phyloP scores from a whole-genome alignment of 2,329 filamentous ascomycete genomes.

The Calonectria multiphialidica region DNA sequence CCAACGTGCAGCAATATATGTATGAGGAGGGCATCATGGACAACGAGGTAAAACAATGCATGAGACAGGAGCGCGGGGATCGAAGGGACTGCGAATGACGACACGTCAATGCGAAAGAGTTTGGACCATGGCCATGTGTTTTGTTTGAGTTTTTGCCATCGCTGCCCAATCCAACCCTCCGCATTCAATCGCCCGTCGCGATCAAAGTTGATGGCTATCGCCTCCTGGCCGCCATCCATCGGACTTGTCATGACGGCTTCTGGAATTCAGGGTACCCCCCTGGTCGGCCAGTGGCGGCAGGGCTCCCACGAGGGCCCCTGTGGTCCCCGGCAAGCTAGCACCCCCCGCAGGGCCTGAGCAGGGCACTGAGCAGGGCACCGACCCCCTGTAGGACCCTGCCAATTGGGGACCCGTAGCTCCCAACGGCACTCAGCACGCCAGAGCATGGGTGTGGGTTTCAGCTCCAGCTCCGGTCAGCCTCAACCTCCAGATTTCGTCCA shows the following conservation, averaged over 20 bases:
- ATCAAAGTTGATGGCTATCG: neutral
- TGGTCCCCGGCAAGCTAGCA: constrained; percentile 6
- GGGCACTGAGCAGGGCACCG: neutral
- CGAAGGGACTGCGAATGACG: neutral
- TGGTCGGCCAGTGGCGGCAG: constrained; percentile 5
- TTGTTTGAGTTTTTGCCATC: neutral
- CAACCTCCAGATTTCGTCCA: constrained; percentile 15
- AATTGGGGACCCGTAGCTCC: neutral
- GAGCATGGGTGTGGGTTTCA: constrained; percentile 23
- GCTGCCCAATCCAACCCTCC: neutral
- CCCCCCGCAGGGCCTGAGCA: neutral
- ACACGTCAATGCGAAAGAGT: neutral
- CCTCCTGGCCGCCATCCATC: too few relatives aligned
- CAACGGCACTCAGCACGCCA: constrained; percentile 1
- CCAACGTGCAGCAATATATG: neutral
- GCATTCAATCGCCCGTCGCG: too few relatives aligned
- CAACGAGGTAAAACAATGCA: constrained; percentile 5
- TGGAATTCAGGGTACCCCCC: neutral
- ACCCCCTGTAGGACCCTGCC: constrained; percentile 1
- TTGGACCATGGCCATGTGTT: neutral
- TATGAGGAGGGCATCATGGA: neutral
- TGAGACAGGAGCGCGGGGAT: neutral
- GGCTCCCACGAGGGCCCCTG: constrained; percentile 21
- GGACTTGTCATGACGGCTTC: neutral
- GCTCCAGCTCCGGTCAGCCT: constrained; percentile 13